Base-by-base conservation (phyloP, 2,329 filamentous ascomycete species). In the Xylariales sp. region DNA sequence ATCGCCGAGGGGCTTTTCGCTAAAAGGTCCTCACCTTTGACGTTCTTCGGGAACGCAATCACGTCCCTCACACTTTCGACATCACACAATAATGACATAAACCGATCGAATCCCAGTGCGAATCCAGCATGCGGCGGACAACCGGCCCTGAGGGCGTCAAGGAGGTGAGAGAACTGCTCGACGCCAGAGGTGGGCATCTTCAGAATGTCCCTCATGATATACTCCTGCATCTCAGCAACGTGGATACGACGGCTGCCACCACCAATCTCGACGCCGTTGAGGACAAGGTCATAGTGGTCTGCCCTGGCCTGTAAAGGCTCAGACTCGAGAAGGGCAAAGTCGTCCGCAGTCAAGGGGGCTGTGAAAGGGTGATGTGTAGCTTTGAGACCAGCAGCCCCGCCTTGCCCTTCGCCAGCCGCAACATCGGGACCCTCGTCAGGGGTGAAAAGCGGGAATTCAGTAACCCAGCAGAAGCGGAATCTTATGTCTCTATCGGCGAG, bases 341-440 rank as follows among this genome's bases (percentile, higher is more conserved):
- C 90, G 4, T 70, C 67, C 0, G 74, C 62, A 0, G 79, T 79
- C 25, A 86, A 79, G 0, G 93, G 93, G 0, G 93, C 87, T 0
- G 93, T 98, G 64, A 98, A 98, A 0, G 93, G 93, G 60, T 98
- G 93, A 57, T 98, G 93, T 0, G 90, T 95, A 1, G 91, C 83
- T 8, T 84, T 80, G 54, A 97, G 81, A 4, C 90, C 89, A 1
- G 89, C 80, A 1, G 71, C 63, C 14, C 89, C 89, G 40, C 87
- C 88, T 65, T 97, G 90, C 2, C 88, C 88, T 0, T 86, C 86
- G 34, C 86, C 67, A 4, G 47, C 70, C 2, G 46, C 54, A 4
- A 55, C 69, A 10, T 75, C 70, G n/a, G n/a, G n/a, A n/a, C n/a
- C n/a, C n/a, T n/a, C n/a, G n/a, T n/a, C n/a, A 0, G 84, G 87